These are phyloP conservation scores for Antrodiella citrinella DNA, from an alignment of 768 basidiomycete species.

Conservation along the genomic window DNA sequence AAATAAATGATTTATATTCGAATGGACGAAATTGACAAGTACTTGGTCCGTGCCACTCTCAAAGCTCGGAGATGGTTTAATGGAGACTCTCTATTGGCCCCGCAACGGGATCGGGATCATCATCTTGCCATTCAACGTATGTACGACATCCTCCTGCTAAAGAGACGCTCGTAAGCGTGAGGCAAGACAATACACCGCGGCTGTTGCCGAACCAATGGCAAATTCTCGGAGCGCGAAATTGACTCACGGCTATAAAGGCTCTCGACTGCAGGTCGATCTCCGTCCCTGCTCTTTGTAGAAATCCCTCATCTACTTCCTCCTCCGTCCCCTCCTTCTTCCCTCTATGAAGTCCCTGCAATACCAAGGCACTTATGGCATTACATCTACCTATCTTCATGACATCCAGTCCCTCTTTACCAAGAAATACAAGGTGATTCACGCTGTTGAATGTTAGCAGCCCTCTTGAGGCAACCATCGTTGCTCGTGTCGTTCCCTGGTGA, in stretches of 20 bases:
- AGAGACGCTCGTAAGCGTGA: too few relatives aligned
- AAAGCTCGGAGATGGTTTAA: too few relatives aligned
- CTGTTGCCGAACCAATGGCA: not conserved
- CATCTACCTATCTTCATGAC: not conserved
- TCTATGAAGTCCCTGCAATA: not conserved
- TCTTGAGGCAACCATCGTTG: not conserved
- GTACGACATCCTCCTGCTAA: too few relatives aligned
- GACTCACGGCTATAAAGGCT: not conserved
- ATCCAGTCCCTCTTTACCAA: not conserved
- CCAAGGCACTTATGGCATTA: too few relatives aligned
- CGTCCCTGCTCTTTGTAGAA: not conserved
- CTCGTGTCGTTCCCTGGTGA: not conserved
- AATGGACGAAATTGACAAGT: too few relatives aligned
- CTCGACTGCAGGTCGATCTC: too few relatives aligned
- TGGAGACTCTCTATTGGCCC: too few relatives aligned
- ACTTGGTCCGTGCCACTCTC: too few relatives aligned
- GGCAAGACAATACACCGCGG: too few relatives aligned
- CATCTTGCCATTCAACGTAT: too few relatives aligned
- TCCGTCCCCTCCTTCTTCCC: not conserved
- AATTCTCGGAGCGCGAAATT: not conserved
- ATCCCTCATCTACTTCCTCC: not conserved
- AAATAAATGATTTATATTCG: not conserved
- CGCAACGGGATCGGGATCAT: too few relatives aligned
- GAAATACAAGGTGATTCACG: not conserved
- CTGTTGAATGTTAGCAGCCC: not conserved